Base-by-base conservation (phyloP, 257 asterid species). In the Dorcoceras hygrometricum region DNA sequence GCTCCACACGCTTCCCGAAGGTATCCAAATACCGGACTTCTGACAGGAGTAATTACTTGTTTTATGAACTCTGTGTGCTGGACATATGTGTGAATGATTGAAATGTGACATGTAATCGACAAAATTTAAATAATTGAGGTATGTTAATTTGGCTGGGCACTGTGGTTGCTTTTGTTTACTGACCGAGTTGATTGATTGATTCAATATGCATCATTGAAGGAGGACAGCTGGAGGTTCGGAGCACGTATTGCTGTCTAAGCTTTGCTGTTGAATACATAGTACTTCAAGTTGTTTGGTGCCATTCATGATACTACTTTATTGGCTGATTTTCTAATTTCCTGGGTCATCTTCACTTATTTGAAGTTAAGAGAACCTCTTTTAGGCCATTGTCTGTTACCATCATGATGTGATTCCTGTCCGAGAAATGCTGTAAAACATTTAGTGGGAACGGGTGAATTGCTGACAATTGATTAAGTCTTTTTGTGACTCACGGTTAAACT, bases 1-100 rank as follows among this genome's bases (percentile, higher is more conserved):
- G 78, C 85, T 85, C 26, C 87, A 75, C 50, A 80, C 88, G 53
- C 80, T 75, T 19, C 62, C 81, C 12, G 87, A 86, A 81, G 89
- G 89, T 83, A 77, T 71, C 72, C 26, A 59, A 29, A 23, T 66
- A 72, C 54, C 62, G 53, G 62, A 62, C 24, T 77, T 62, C 50
- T 74, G 9, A 16, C 63, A 26, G 58, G 81, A 58, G 65, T 29
- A 65, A 28, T 55, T 48, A 4, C 8, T 24, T 46, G 19, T 66
- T 1, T 18, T 28, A 34, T 70, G 56, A 25, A 14, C 32, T 28
- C 4, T 32, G 19, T 63, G 36, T 65, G n/a, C 8, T n/a, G 27
- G 29, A 4, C 51, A 14, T 32, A 5, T 29, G 16, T 67, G n/a
- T 34, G 56, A 8, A 7, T 3, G 50, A 43, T 66, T 22, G 32